These are phyloP conservation scores for Triticum turgidum DNA, from an alignment of 176 grass and related monocot species.

Conservation along the genomic window DNA sequence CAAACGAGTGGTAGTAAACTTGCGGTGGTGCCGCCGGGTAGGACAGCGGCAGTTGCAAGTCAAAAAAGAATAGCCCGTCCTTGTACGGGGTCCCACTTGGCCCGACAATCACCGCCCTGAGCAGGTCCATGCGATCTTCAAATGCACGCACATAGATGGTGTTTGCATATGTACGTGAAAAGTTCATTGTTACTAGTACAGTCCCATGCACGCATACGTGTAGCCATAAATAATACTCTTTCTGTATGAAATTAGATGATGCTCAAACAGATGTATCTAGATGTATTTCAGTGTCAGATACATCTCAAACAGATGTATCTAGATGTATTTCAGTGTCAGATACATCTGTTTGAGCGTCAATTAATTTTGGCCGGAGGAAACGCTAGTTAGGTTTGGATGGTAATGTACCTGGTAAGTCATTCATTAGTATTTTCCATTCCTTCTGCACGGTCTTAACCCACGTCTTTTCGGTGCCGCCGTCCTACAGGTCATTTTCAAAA, in stretches of 20 bases:
- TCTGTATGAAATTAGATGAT: too few relatives aligned
- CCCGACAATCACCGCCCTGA: constrained; percentile 2
- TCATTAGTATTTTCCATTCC: constrained; percentile 1
- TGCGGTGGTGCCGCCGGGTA: constrained; percentile 9
- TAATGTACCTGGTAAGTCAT: neutral
- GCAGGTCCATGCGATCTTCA: constrained; percentile 30
- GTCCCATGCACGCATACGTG: neutral
- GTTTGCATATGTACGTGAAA: neutral
- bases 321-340: too few relatives aligned
- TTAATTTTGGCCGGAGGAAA: too few relatives aligned
- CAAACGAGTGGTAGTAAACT: constrained; percentile 29
- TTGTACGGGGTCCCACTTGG: constrained; percentile 14
- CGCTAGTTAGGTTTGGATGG: neutral
- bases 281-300: too few relatives aligned
- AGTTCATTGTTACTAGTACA: neutral
- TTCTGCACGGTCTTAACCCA: constrained; percentile 1
- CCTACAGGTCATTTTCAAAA: neutral
- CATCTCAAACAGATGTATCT: too few relatives aligned
- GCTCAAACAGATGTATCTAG: too few relatives aligned
- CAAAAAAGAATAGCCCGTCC: neutral
- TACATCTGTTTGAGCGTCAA: too few relatives aligned
- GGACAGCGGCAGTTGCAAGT: neutral
- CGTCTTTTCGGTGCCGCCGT: neutral
- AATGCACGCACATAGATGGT: neutral
- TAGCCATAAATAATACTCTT: too few relatives aligned